These are phyloP conservation scores for Cyanidioschyzon merolae DNA, from an alignment of 23 red algal species.

Conservation along the genomic window DNA sequence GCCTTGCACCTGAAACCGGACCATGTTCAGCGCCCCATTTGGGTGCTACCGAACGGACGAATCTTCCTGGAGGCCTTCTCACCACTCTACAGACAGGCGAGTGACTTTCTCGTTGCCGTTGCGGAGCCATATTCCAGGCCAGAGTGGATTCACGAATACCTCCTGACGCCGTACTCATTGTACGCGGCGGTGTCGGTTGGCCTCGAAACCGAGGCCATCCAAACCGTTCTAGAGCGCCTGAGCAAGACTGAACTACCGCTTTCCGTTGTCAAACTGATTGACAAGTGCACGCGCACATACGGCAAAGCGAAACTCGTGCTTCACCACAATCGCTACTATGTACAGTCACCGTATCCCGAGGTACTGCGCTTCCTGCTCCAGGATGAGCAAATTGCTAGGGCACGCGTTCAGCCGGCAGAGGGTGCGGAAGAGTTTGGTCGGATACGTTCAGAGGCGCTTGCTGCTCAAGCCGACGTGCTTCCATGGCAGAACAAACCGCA, in stretches of 20 bases:
- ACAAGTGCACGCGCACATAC: constrained; percentile 75
- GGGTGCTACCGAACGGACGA: constrained; percentile 66
- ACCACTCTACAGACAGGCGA: constrained; percentile 87
- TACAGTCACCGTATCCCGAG: constrained; percentile 56
- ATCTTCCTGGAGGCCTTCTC: constrained; percentile 98
- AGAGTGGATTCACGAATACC: constrained; percentile 86
- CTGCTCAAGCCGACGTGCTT: constrained; percentile 29
- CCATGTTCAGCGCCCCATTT: constrained; percentile 71
- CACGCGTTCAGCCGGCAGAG: constrained; percentile 27
- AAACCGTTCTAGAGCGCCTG: constrained; percentile 57
- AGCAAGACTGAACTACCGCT: constrained; percentile 78
- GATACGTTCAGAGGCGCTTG: background rate
- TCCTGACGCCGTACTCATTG: constrained; percentile 70
- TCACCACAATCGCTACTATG: constrained; percentile 58
- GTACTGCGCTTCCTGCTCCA: constrained; percentile 48
- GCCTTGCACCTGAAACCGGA: constrained; percentile 59
- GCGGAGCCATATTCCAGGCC: constrained; percentile 76
- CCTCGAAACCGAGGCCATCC: constrained; percentile 73
- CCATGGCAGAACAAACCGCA: constrained; percentile 40
- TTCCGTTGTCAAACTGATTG: constrained; percentile 52
- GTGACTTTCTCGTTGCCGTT: constrained; percentile 95
- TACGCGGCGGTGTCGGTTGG: constrained; percentile 91
- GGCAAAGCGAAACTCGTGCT: constrained; percentile 92
- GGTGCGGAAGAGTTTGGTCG: constrained; percentile 2
- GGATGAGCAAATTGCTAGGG: constrained; percentile 40